Percentiles rank a stretch among this genome's conserved stretches.
Evolutionary conservation across 2,329 filamentous ascomycete species (phyloP).

Genomic region (Colletotrichum costaricense): DNA sequence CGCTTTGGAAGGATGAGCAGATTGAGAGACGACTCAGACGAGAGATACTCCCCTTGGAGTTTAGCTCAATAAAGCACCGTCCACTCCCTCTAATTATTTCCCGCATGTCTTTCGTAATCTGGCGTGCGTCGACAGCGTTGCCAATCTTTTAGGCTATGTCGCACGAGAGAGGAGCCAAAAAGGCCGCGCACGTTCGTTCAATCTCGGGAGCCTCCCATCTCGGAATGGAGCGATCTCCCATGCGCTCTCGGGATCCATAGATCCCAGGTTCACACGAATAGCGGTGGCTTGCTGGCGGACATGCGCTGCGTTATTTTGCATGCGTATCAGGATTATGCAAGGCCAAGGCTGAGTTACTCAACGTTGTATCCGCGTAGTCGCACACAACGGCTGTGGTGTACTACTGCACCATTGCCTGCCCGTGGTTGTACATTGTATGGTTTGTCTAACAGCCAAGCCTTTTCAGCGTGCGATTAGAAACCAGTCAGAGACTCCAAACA

Average conservation of each 20-base stretch:
- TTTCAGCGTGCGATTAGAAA: constrained; percentile 3
- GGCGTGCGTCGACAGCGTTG: neutral
- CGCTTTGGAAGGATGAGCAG: neutral
- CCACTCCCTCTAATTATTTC: neutral
- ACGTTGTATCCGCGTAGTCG: neutral
- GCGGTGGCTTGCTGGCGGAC: neutral
- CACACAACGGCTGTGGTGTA: neutral
- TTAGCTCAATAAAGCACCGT: neutral
- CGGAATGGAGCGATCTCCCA: constrained; percentile 31
- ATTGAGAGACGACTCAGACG: neutral
- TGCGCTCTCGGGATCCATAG: neutral
- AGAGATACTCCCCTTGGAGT: neutral
- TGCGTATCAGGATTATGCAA: neutral
- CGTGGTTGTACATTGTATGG: neutral
- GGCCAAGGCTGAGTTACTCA: neutral
- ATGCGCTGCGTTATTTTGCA: neutral
- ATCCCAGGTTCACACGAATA: neutral
- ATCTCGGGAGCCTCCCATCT: constrained; percentile 30
- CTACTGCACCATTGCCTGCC: neutral
- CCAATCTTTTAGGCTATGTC: constrained; percentile 14
- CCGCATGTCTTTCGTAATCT: neutral
- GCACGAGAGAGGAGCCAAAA: constrained; percentile 4
- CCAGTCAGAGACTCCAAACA: constrained; percentile 23
- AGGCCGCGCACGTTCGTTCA: constrained; percentile 28
- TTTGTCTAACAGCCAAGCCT: constrained; percentile 16